Percentiles rank a stretch among this genome's conserved stretches.
phyloP scores from a whole-genome alignment of 768 basidiomycete species.

The Coprinopsis strossmayeri region DNA sequence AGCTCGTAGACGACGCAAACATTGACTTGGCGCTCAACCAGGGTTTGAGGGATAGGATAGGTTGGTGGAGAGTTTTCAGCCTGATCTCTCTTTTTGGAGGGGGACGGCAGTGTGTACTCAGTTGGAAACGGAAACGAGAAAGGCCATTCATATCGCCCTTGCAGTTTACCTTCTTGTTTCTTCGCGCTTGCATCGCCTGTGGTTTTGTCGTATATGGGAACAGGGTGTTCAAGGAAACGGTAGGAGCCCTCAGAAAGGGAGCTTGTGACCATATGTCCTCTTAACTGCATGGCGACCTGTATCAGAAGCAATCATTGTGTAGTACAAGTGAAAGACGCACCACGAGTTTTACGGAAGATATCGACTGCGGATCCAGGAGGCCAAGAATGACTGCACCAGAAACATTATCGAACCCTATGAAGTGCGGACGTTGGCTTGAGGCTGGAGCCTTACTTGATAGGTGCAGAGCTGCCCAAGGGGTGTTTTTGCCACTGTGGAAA shows the following conservation, averaged over 20 bases:
- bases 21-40: constrained; percentile 20
- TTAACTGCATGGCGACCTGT: constrained; percentile 14
- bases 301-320: not conserved
- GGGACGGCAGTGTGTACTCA: constrained; percentile 9
- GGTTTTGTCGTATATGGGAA: constrained; percentile 21
- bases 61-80: not conserved
- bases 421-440: constrained; percentile 1
- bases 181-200: constrained; percentile 13
- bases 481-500: not conserved
- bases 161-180: constrained; percentile 14
- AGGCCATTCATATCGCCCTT: constrained; percentile 23
- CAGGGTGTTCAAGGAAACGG: constrained; percentile 17
- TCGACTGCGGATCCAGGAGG: not conserved
- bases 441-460: constrained; percentile 1
- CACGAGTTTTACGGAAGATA: constrained; percentile 3
- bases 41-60: constrained; percentile 22
- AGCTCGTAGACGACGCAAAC: constrained; percentile 26
- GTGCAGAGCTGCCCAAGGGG: constrained; percentile 2
- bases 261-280: constrained; percentile 19
- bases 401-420: constrained; percentile 4
- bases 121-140: constrained; percentile 27
- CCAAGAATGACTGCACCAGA: constrained; percentile 1
- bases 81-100: constrained; percentile 3
- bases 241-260: constrained; percentile 13
- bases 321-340: not conserved